A percentile compares a stretch with the other conserved stretches of the same genome.
Conservation (phyloP, 2,329 filamentous ascomycete genomes). For the Exophiala dermatitidis region DNA sequence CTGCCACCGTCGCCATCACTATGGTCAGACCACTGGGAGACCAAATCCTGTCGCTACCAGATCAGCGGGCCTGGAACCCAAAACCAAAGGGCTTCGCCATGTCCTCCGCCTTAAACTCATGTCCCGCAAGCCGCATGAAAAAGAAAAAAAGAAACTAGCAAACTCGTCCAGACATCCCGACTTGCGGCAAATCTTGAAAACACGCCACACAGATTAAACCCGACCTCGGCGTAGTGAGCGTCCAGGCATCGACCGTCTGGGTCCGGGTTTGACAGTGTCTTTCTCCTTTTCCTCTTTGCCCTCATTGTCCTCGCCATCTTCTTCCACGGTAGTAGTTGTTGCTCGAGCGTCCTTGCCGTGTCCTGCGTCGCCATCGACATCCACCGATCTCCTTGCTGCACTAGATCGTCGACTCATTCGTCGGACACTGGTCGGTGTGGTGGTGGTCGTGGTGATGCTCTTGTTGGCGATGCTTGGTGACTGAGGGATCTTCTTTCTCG, state of each 20-base stretch:
- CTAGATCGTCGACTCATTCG: slow-evolving; percentile 18
- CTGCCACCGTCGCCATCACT: too few species aligned
- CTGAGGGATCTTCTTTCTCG: slow-evolving; percentile 7
- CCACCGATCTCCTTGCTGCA: slow-evolving; percentile 11
- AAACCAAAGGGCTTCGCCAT: too few species aligned
- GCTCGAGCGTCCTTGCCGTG: not conserved
- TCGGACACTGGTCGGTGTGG: slow-evolving; percentile 13
- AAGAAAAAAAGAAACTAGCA: too few species aligned
- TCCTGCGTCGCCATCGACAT: slow-evolving; percentile 5
- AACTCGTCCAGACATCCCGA: too few species aligned
- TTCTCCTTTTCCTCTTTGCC: slow-evolving; percentile 13
- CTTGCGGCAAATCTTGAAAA: too few species aligned
- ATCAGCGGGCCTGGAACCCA: too few species aligned
- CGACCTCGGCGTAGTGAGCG: slow-evolving; percentile 11
- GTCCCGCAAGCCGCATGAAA: too few species aligned
- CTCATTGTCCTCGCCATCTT: slow-evolving; percentile 9
- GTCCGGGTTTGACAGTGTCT: slow-evolving; percentile 1
- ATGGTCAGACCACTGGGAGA: too few species aligned
- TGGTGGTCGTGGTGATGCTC: slow-evolving; percentile 7
- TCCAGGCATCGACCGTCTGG: slow-evolving; percentile 10
- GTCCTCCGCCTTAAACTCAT: too few species aligned
- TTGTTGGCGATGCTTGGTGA: slow-evolving; percentile 20
- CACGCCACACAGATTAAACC: not conserved
- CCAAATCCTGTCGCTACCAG: too few species aligned
- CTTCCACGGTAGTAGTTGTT: not conserved